Percentiles rank a stretch among this genome's conserved stretches.
Evolutionary conservation across 2,329 filamentous ascomycete genomes (phyloP).

Genomic region (Talaromyces amestolkiae): DNA sequence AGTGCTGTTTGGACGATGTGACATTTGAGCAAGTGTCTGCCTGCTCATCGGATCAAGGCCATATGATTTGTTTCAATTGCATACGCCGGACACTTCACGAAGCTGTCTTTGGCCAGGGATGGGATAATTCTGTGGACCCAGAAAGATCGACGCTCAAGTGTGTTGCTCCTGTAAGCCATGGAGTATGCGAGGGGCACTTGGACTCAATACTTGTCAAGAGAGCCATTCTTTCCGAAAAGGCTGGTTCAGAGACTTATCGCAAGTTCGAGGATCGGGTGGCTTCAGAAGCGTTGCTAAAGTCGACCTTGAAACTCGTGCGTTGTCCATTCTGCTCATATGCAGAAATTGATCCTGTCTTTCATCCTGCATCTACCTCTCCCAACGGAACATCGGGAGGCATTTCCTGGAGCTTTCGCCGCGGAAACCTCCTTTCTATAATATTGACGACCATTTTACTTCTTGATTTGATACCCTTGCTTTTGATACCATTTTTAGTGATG

Average conservation of each 20-base stretch:
- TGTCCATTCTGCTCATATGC: constrained; percentile 93
- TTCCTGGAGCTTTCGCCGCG: constrained; percentile 56
- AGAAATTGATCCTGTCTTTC: constrained; percentile 76
- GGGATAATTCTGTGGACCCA: constrained; percentile 74
- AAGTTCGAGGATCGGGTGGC: constrained; percentile 78
- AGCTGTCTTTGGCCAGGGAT: constrained; percentile 89
- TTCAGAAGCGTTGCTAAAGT: constrained; percentile 71
- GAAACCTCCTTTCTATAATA: constrained; percentile 53
- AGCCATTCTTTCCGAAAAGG: constrained; percentile 67
- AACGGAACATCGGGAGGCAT: constrained; percentile 37
- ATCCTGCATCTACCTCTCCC: constrained; percentile 41
- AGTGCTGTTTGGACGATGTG: constrained; percentile 48
- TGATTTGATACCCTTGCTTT: constrained; percentile 44
- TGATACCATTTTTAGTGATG: constrained; percentile 56
- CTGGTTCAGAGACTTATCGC: constrained; percentile 67
- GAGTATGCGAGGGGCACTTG: constrained; percentile 71
- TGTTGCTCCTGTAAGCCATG: constrained; percentile 68
- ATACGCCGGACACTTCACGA: constrained; percentile 79
- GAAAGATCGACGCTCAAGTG: constrained; percentile 74
- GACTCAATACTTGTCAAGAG: constrained; percentile 66
- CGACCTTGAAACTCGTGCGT: constrained; percentile 70
- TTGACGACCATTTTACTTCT: constrained; percentile 46
- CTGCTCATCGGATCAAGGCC: constrained; percentile 40
- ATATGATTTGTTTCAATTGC: constrained; percentile 64
- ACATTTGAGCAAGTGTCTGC: constrained; percentile 49